Evolutionary conservation across 345 rosid species (phyloP), one percentile per base, ranked within the genome.

Genomic region (Zanthoxylum bungeanum): DNA sequence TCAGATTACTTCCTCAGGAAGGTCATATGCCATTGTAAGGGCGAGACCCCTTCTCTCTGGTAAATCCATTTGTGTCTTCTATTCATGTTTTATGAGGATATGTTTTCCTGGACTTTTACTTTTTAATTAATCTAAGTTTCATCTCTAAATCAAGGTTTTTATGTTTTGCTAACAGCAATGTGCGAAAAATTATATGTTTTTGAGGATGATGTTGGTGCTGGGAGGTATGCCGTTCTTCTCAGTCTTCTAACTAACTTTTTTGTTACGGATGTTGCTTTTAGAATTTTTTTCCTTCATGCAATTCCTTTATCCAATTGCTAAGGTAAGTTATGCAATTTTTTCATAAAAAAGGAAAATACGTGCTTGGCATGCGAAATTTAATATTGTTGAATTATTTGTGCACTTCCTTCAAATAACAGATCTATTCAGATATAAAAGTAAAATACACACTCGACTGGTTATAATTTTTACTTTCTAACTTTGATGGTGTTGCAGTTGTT

Each of bases 1-100:
- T 72, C 69, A 93, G 98, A 85, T 91, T 52, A 70, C 84, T 59
- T 85, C 93, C 64, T 93, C 98, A 21, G 98, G 98, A 80, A 81
- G 73, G 68, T 77, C 87, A 46, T 95, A 93, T 75, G 82, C 98
- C 34, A 76, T 86, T 73, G 77, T 84, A 70, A 91, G 81, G 80
- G 97, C 93, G 24, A 86, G 73, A 7, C 97, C 96, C 28, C 77
- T 85, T 83, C 93, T 93, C 60, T 82, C 87, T 46, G 97, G 98
- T 93, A 87, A 73, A 72, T 60, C 68, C 53, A 27, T 11, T 65
- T 65, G 62, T 74, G 34, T 42, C 60, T 50, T 79, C 44, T 66
- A 64, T 53, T 56, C 47, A 50, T 33, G 49, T 37, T 56, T 30
- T 46, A 49, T 66, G 30, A 30, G 51, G 21, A 37, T 11, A 6